Conservation (phyloP, 306 rosid genomes). For the Cicer yamashitae region DNA sequence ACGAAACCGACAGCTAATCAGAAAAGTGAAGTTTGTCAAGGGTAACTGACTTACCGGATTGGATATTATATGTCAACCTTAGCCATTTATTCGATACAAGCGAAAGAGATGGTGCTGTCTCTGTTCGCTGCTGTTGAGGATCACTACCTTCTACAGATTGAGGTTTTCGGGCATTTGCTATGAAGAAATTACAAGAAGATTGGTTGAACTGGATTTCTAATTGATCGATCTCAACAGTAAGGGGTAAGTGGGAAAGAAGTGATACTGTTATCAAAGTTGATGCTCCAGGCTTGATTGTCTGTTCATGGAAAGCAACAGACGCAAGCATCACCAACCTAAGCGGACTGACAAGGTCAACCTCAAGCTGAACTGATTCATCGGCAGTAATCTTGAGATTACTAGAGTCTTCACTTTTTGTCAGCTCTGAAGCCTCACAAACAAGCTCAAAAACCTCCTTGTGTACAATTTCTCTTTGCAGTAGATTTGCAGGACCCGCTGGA, state of each 20-base stretch:
- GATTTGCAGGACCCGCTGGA: conserved; percentile 83
- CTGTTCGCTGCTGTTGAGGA: conserved; percentile 58
- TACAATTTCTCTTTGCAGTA: conserved; percentile 69
- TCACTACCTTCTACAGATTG: conserved; percentile 52
- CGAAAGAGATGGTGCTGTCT: conserved; percentile 63
- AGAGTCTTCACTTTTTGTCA: conserved; percentile 51
- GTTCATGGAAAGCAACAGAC: conserved; percentile 94
- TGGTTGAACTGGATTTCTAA: conserved; percentile 94
- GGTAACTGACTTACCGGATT: conserved; percentile 64
- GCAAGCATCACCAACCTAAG: conserved; percentile 90
- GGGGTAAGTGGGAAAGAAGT: conserved; percentile 81
- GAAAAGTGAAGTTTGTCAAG: conserved; percentile 23
- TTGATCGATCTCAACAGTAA: conserved; percentile 70
- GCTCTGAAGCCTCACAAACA: conserved; percentile 55
- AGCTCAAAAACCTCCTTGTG: conserved; percentile 81
- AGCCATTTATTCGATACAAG: conserved; percentile 88
- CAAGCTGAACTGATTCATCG: conserved; percentile 73
- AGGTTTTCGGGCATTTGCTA: conserved; percentile 64
- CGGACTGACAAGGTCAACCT: conserved; percentile 92
- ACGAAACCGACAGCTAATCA: conserved; percentile 6
- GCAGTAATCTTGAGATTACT: conserved; percentile 57
- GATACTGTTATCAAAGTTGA: conserved; percentile 73
- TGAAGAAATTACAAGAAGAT: conserved; percentile 73
- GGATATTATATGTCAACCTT: conserved; percentile 77
- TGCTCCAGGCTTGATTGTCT: conserved; percentile 72